phyloP scores from a whole-genome alignment of 2,329 filamentous ascomycete species.

The Pyricularia sp. region DNA sequence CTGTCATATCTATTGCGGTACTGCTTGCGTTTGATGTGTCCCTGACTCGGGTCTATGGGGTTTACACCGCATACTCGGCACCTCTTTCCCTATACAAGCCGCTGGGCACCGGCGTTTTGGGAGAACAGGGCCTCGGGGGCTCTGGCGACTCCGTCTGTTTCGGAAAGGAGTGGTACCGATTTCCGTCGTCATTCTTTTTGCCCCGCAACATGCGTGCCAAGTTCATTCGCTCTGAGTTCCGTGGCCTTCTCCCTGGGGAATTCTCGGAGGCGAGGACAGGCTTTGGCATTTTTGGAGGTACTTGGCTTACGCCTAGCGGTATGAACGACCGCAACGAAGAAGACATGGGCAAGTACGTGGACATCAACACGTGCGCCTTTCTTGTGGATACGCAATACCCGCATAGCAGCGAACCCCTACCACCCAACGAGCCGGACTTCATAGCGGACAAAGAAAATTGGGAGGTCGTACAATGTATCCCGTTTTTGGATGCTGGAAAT shows the following conservation, averaged over 20 bases:
- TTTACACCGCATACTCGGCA: slow-evolving; percentile 71
- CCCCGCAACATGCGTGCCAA: slow-evolving; percentile 74
- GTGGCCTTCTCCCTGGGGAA: slow-evolving; percentile 77
- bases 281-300: slow-evolving; percentile 67
- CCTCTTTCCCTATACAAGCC: slow-evolving; percentile 60
- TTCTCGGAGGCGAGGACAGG: slow-evolving; percentile 63
- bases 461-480: slow-evolving; percentile 62
- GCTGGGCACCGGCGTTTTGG: slow-evolving; percentile 39
- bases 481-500: slow-evolving; percentile 66
- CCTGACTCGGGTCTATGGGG: slow-evolving; percentile 59
- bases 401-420: slow-evolving; percentile 29
- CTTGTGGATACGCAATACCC: slow-evolving; percentile 80
- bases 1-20: slow-evolving; percentile 31
- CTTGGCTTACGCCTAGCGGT: slow-evolving; percentile 66
- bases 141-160: slow-evolving; percentile 67
- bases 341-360: slow-evolving; percentile 74
- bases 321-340: slow-evolving; percentile 91
- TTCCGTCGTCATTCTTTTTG: slow-evolving; percentile 84
- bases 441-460: slow-evolving; percentile 60
- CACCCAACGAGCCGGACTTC: slow-evolving; percentile 69
- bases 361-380: slow-evolving; percentile 64
- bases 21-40: slow-evolving; percentile 53
- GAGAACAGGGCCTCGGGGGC: slow-evolving; percentile 9
- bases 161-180: slow-evolving; percentile 97
- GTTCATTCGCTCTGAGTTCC: slow-evolving; percentile 84